Percentiles rank a stretch among this genome's conserved stretches.
Conservation (phyloP, 2,329 filamentous ascomycete genomes). For the Parastagonospora avenae region DNA sequence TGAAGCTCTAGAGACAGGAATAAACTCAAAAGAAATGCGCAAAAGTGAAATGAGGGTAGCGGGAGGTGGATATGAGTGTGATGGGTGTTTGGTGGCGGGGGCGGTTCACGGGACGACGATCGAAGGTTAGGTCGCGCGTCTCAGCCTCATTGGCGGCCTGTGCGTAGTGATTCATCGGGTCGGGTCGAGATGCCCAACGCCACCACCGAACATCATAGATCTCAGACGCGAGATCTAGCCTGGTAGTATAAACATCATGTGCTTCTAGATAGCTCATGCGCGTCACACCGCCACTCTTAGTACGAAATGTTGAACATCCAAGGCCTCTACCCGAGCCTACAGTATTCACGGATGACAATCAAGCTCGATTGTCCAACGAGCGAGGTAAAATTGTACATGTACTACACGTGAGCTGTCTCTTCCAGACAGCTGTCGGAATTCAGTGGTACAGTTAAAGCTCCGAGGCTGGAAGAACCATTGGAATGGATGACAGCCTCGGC, state of each 20-base stretch:
- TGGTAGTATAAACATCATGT: background rate
- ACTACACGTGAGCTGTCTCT: no score
- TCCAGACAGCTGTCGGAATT: no score
- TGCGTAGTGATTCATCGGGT: background rate
- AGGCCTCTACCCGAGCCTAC: no score
- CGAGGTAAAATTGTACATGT: no score
- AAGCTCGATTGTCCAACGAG: no score
- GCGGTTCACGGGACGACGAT: background rate
- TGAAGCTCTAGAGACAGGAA: slow-evolving; percentile 7
- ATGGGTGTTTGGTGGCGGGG: slow-evolving; percentile 16
- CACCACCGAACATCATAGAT: background rate
- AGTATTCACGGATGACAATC: no score
- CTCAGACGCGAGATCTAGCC: background rate
- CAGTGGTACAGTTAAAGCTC: no score
- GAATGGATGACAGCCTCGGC: background rate
- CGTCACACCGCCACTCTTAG: background rate
- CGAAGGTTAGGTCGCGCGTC: slow-evolving; percentile 1
- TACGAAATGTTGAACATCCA: no score
- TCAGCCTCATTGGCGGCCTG: slow-evolving; percentile 20
- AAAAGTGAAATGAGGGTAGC: slow-evolving; percentile 6
- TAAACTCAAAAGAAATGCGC: slow-evolving; percentile 6
- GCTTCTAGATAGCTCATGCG: background rate
- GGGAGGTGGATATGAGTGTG: slow-evolving; percentile 6
- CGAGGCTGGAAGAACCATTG: background rate
- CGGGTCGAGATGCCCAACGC: background rate